Percentiles rank a stretch among this genome's conserved stretches.
Conservation (phyloP, 139 green algal genomes). For the Chlorella sp. region DNA sequence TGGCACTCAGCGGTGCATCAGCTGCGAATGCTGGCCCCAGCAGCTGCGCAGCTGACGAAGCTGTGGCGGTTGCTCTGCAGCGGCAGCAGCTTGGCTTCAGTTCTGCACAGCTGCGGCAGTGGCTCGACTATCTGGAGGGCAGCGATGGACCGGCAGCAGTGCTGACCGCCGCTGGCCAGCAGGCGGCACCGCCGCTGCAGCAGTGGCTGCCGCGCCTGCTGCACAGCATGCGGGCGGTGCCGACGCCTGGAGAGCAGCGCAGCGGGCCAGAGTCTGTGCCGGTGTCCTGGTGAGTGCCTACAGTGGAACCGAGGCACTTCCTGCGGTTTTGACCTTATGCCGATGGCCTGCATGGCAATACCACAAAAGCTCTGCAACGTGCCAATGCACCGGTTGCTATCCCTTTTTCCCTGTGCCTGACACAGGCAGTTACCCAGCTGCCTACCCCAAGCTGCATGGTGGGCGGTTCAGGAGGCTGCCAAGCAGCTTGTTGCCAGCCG, state of each 20-base stretch:
- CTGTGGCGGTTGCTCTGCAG: not conserved
- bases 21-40: not conserved
- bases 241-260: not conserved
- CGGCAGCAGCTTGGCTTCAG: constrained; percentile 5
- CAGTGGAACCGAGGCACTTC: too few relatives aligned
- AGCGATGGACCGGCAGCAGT: not conserved
- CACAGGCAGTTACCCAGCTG: not conserved
- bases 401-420: too few relatives aligned
- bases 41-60: not conserved
- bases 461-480: constrained; percentile 63
- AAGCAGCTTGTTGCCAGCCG: constrained; percentile 52
- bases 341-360: too few relatives aligned
- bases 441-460: constrained; percentile 18
- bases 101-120: too few relatives aligned
- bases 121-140: not conserved
- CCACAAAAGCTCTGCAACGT: too few relatives aligned
- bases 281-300: not conserved
- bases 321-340: too few relatives aligned
- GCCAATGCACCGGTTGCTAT: too few relatives aligned
- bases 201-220: constrained; percentile 38
- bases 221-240: not conserved
- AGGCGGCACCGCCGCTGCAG: not conserved
- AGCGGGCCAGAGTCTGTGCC: not conserved
- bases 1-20: not conserved
- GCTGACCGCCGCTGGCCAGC: not conserved